Conservation (phyloP, 768 basidiomycete genomes). For the Boletus eberwhitei region DNA sequence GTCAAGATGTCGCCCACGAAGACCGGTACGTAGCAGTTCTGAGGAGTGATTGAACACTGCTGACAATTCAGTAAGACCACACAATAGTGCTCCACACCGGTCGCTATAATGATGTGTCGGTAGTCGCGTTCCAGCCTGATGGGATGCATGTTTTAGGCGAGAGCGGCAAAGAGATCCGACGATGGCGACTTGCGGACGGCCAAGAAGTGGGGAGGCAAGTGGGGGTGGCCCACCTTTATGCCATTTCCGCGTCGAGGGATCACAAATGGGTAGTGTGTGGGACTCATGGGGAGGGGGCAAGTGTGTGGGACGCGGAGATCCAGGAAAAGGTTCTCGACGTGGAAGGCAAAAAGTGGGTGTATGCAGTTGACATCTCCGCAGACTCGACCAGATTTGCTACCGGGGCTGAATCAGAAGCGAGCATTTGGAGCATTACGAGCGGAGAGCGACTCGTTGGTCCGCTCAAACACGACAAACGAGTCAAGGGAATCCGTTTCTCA, state of each 20-base stretch:
- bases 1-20: no score
- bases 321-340: not conserved
- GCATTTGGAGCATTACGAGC: not conserved
- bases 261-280: not conserved
- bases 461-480: accelerated
- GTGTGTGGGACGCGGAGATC: not conserved
- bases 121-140: no score
- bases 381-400: not conserved
- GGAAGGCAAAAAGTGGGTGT: accelerated
- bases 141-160: no score
- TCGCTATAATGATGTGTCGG: no score
- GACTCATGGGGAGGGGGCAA: accelerated
- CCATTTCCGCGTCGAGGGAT: not conserved
- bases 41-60: no score
- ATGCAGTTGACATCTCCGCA: not conserved
- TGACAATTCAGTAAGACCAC: no score
- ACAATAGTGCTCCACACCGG: no score
- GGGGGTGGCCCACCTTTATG: no score
- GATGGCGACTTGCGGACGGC: no score
- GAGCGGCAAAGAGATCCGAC: no score
- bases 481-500: not conserved
- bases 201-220: no score
- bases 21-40: no score
- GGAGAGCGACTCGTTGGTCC: not conserved
- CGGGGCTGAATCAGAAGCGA: not conserved